Base-by-base conservation (phyloP, 2,329 filamentous ascomycete genomes). In the Neonectria neomacrospora region DNA sequence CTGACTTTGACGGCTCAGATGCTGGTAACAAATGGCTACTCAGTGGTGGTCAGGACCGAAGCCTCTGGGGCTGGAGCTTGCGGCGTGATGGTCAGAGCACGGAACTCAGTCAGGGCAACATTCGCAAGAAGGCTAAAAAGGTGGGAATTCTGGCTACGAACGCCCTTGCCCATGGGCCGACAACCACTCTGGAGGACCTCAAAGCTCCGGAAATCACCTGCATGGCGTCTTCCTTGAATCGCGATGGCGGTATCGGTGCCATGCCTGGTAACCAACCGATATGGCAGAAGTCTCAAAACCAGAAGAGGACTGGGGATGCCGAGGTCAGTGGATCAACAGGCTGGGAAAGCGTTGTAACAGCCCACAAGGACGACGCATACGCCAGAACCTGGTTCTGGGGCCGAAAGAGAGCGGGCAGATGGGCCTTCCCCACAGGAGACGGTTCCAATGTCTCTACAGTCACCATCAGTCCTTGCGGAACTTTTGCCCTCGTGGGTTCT, bases 331-430 rank as follows among this genome's bases (percentile, higher is more conserved):
- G 89, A 51, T 89, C 89, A 82, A 97, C 94, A 3, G 96, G 96
- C 1, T 99, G 96, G 96, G 96, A 99, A 78, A 97, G 95, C 74
- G 90, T 99, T 7, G 88, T 99, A 2, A 99, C 96, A 4, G 95
- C 94, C 10, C 96, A 99, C 76, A 90, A 90, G 73, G 88, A 91
- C 54, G 95, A 98, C 74, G 86, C 89, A 47, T 92, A 88, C 74
- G 96, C 94, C 18, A 88, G 96, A 56, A 98, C 96, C 1, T 99
- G 96, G 96, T 97, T 97, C 80, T 98, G 96, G 94, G 96, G 95
- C 6, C 90, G 93, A 60, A 97, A 96, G 79, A 90, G 91, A 72
- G 94, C 96, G 52, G 96, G 96, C 11, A 86, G 96, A 67, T 99
- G 96, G 96, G 91, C 92, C 0, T 93, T 99, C 70, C 89, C 92